A percentile compares a stretch with the other conserved stretches of the same genome.
Evolutionary conservation across 768 basidiomycete genomes (phyloP).

Genomic region (Psilocybe cyanescens): DNA sequence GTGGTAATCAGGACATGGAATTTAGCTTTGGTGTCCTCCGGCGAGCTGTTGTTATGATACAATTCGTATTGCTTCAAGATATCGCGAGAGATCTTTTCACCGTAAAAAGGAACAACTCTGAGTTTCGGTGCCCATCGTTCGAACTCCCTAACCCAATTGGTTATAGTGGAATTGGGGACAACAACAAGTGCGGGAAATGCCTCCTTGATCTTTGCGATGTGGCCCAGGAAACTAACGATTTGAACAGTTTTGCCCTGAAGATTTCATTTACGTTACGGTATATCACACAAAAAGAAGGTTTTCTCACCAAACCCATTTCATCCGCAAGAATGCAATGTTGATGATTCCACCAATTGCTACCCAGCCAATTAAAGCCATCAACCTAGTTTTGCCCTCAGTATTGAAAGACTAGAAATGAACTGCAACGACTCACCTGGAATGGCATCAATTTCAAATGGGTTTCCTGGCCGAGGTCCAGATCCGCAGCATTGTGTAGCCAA

Average conservation of each 20-base stretch:
- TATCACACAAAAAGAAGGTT: neutral
- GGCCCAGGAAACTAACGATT: conserved; percentile 82
- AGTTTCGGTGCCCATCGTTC: conserved; percentile 80
- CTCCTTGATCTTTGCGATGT: conserved; percentile 54
- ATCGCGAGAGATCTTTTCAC: conserved; percentile 79
- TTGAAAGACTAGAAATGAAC: conserved; percentile 5
- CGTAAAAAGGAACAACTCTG: conserved; percentile 84
- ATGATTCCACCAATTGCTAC: conserved; percentile 85
- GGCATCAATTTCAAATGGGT: conserved; percentile 74
- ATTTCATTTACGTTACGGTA: neutral
- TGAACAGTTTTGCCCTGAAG: conserved; percentile 90
- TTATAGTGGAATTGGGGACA: conserved; percentile 95
- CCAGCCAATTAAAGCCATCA: conserved; percentile 85
- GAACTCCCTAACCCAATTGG: conserved; percentile 95
- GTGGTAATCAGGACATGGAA: conserved; percentile 94
- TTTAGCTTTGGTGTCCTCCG: conserved; percentile 55
- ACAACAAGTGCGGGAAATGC: conserved; percentile 86
- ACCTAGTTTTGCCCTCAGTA: conserved; percentile 43
- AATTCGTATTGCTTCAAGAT: conserved; percentile 85
- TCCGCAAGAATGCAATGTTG: conserved; percentile 93
- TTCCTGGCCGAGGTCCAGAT: conserved; percentile 72
- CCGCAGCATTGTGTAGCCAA: conserved; percentile 51
- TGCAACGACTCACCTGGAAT: conserved; percentile 66
- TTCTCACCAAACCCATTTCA: conserved; percentile 89
- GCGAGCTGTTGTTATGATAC: conserved; percentile 52